Evolutionary conservation across 345 rosid genomes (phyloP).

Genomic region (Citrus trifoliata): DNA sequence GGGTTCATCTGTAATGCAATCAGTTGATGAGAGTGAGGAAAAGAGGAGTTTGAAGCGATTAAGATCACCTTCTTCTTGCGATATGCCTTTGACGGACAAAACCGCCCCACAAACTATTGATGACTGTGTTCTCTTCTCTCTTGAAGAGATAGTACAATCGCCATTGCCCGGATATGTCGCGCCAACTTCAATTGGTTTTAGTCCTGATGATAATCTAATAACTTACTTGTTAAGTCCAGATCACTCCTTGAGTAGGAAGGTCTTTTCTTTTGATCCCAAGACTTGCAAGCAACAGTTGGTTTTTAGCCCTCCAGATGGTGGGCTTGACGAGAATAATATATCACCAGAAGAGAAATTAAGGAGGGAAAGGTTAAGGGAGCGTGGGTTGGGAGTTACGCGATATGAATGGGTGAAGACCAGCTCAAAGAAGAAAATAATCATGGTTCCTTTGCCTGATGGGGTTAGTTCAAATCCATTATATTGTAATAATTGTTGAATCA

Average conservation of each 20-base stretch:
- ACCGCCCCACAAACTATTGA: constrained; percentile 32
- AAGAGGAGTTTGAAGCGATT: constrained; percentile 48
- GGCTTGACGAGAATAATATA: constrained; percentile 85
- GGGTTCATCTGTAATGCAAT: constrained; percentile 54
- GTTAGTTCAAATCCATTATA: constrained; percentile 38
- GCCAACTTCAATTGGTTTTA: constrained; percentile 74
- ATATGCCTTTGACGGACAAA: constrained; percentile 55
- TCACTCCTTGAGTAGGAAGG: constrained; percentile 61
- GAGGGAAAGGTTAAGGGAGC: constrained; percentile 88
- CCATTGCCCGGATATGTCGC: constrained; percentile 90
- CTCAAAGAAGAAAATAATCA: constrained; percentile 58
- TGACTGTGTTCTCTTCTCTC: constrained; percentile 47
- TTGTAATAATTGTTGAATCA: not conserved
- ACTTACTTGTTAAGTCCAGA: constrained; percentile 80
- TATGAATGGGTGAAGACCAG: constrained; percentile 90
- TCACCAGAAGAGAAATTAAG: constrained; percentile 86
- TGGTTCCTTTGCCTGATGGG: constrained; percentile 96
- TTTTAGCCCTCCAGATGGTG: constrained; percentile 87
- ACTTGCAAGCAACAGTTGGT: constrained; percentile 54
- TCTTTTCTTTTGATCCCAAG: constrained; percentile 62
- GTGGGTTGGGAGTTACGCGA: constrained; percentile 89
- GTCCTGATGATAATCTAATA: constrained; percentile 72
- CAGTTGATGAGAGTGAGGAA: constrained; percentile 35
- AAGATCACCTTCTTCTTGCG: constrained; percentile 26
- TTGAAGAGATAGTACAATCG: constrained; percentile 82